These are phyloP conservation scores for Colletotrichum noveboracense DNA, from an alignment of 2,329 filamentous ascomycete genomes.

Conservation along the genomic window DNA sequence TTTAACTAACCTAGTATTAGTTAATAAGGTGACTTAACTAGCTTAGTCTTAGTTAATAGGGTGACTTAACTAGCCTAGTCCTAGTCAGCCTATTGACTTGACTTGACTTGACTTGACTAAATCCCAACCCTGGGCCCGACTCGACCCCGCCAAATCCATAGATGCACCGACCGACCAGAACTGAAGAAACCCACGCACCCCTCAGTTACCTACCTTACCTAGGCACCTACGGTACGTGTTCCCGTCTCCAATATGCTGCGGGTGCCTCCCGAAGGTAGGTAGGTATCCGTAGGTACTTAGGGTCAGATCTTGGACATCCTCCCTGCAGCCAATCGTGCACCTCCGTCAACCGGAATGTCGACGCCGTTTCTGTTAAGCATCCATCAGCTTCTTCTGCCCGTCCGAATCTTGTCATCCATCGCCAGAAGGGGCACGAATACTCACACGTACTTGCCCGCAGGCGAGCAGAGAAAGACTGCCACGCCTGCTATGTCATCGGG, in stretches of 20 bases:
- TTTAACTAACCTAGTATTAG: not conserved
- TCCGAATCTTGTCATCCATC: not conserved
- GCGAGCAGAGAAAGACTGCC: constrained; percentile 61
- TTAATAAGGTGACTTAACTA: not conserved
- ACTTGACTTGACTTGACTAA: too few species aligned
- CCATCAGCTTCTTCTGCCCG: not conserved
- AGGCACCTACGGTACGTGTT: too few species aligned
- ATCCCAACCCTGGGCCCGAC: not conserved
- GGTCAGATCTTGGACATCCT: constrained; percentile 30
- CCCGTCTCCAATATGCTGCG: too few species aligned
- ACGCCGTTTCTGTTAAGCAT: constrained; percentile 35
- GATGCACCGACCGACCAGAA: too few species aligned
- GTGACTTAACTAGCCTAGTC: not conserved
- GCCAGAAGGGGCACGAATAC: constrained; percentile 4
- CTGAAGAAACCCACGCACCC: too few species aligned
- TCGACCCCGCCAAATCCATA: not conserved
- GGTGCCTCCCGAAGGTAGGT: too few species aligned
- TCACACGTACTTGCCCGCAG: constrained; percentile 56
- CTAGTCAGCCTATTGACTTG: not conserved
- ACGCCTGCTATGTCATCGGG: constrained; percentile 66
- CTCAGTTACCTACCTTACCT: not conserved
- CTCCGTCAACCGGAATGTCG: constrained; percentile 39
- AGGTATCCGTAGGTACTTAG: not conserved
- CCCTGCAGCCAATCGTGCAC: constrained; percentile 31
- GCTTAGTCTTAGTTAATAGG: not conserved